phyloP scores from a whole-genome alignment of 2,329 filamentous ascomycete genomes.

The Cercospora sp. region DNA sequence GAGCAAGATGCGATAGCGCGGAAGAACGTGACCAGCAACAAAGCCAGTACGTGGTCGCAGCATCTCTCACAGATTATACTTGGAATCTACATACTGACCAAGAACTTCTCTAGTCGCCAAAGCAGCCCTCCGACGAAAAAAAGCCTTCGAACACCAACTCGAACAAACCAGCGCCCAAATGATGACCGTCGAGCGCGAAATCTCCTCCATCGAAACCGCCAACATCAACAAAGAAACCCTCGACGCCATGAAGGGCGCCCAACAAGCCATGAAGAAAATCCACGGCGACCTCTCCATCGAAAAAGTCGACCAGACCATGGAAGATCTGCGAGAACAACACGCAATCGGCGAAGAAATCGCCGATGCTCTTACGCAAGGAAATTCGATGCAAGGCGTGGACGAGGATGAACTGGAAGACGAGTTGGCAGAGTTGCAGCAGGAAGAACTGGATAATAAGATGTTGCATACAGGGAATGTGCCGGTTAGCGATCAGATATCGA shows the following conservation, averaged over 20 bases:
- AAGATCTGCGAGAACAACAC: constrained; percentile 87
- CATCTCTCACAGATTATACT: no score
- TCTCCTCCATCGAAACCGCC: constrained; percentile 93
- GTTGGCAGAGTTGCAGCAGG: constrained; percentile 83
- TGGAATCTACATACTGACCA: no score
- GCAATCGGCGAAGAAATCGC: constrained; percentile 91
- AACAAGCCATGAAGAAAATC: constrained; percentile 88
- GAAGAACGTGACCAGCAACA: constrained; percentile 87
- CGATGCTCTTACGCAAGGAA: constrained; percentile 73
- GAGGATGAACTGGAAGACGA: constrained; percentile 85
- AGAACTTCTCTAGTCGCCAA: constrained; percentile 68
- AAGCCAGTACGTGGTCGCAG: constrained; percentile 67
- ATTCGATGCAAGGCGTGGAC: constrained; percentile 71
- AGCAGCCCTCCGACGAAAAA: constrained; percentile 88
- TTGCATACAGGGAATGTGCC: constrained; percentile 83
- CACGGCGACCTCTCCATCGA: constrained; percentile 88
- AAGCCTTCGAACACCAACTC: constrained; percentile 85
- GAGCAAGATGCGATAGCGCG: constrained; percentile 86
- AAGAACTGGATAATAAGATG: constrained; percentile 91
- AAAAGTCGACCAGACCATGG: constrained; percentile 95
- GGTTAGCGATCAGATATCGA: constrained; percentile 73
- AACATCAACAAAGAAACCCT: constrained; percentile 99
- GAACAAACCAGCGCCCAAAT: constrained; percentile 91
- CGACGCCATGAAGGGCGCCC: constrained; percentile 87
- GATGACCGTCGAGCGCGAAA: constrained; percentile 88